Base-by-base conservation (phyloP, 768 basidiomycete genomes). In the Rhizopogon roseolus region DNA sequence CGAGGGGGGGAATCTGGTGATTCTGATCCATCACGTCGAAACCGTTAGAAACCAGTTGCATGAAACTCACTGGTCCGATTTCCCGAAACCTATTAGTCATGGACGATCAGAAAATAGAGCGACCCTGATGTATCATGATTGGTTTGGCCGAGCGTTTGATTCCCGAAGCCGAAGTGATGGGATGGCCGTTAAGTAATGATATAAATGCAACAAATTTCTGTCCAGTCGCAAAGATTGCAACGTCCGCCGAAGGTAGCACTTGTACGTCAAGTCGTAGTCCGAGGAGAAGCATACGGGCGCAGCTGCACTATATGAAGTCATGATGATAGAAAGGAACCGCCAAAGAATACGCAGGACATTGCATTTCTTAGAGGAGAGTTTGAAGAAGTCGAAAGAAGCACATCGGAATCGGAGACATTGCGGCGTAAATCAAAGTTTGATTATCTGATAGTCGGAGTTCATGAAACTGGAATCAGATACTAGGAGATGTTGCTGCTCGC, bases 11-110 rank as follows among this genome's bases (percentile, higher is more conserved):
- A 11, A 3, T 62, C 66, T n/a, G 81, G 74, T 77, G 84, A n/a
- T 84, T 84, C 62, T 86, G 85, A 61, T 84, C 82, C 81, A 88
- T 85, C 79, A 88, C 86, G 62, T 77, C 79, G 34, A 1, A n/a
- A 64, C 62, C 41, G 60, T 13, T 58, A 10, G 34, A 34, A 34
- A 34, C 34, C 34, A 34, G 34, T 34, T 34, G 1, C 11, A 34
- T 34, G 34, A n/a, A n/a, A 34, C 34, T 34, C 34, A 34, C 34
- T 13, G 2, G 13, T 34, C 34, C 11, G 10, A 34, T 34, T 10
- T 34, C 32, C 32, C n/a, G n/a, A n/a, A n/a, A n/a, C n/a, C n/a
- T n/a, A 34, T 34, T 34, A 34, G 9, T 34, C 32, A 34, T 11
- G 10, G 10, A 34, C 10, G 32, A 34, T 34, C 9, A 34, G 4